Percentiles rank a stretch among this genome's conserved stretches.
These are phyloP conservation scores for Melaleuca quinquenervia DNA, from an alignment of 345 rosid genomes.

Conservation along the genomic window DNA sequence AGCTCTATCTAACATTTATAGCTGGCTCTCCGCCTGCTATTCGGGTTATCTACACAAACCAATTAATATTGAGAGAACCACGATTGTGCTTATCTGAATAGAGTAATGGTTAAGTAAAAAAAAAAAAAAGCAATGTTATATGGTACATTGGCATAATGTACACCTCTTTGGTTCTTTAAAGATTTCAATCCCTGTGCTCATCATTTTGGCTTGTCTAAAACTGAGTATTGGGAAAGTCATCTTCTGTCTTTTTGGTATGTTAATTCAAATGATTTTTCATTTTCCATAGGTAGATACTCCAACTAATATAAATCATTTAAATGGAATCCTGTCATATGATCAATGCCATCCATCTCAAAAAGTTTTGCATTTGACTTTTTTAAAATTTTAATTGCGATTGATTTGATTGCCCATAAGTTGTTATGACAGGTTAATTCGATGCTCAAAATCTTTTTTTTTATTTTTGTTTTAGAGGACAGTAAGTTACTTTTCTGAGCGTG, in stretches of 20 bases:
- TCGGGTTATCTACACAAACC: not conserved
- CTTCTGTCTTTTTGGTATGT: not conserved
- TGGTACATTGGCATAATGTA: not conserved
- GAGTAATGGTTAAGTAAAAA: not conserved
- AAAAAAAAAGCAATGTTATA: not conserved
- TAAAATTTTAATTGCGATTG: not conserved
- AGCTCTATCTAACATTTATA: not conserved
- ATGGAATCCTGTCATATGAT: not conserved
- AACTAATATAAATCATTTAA: not conserved
- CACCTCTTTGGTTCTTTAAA: not conserved
- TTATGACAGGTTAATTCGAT: not conserved
- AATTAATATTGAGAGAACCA: not conserved
- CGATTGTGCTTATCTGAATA: not conserved
- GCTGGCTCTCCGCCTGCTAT: not conserved
- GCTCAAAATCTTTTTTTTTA: not conserved
- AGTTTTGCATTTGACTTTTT: not conserved
- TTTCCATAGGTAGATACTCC: not conserved
- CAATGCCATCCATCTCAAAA: not conserved
- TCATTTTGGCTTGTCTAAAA: not conserved
- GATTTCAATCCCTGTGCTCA: not conserved
- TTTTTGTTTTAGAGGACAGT: not conserved
- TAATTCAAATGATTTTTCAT: not conserved
- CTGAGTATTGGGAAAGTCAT: not conserved
- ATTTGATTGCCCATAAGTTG: not conserved
- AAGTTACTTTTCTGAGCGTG: not conserved